Evolutionary conservation across 768 basidiomycete species (phyloP).

Genomic region (Calocera cornea): DNA sequence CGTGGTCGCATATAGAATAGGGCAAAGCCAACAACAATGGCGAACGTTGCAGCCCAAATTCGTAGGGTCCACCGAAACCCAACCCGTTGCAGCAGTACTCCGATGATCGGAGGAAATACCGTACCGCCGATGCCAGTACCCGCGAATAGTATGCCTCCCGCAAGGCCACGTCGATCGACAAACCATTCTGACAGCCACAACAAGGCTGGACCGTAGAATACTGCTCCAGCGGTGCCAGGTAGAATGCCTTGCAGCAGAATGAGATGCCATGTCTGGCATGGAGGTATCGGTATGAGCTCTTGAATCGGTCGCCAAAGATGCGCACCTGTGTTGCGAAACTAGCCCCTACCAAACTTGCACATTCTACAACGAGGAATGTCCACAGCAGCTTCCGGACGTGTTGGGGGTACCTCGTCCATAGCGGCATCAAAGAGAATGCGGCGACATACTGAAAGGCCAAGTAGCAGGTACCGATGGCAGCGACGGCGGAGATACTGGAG

Average conservation of each 20-base stretch:
- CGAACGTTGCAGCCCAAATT: background rate
- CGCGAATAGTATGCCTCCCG: background rate
- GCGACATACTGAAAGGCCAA: constrained; percentile 1
- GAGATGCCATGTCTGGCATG: constrained; percentile 5
- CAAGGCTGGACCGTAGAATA: constrained; percentile 3
- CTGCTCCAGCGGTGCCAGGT: background rate
- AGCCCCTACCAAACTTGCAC: background rate
- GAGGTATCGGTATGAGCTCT: background rate
- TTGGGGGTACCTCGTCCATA: background rate
- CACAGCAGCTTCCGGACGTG: background rate
- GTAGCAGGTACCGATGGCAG: background rate
- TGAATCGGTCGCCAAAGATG: too few species aligned
- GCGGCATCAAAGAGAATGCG: background rate
- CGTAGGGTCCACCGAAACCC: background rate
- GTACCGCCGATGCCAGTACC: background rate
- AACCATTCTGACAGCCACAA: constrained; percentile 8
- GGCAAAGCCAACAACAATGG: background rate
- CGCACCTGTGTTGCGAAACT: constrained; percentile 8
- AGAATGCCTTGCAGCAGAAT: constrained; percentile 9
- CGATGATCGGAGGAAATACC: background rate
- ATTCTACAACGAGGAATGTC: background rate
- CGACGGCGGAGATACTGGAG: background rate
- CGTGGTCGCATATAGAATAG: background rate
- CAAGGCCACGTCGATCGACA: constrained; percentile 5
- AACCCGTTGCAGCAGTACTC: background rate